Evolutionary conservation across 2,329 filamentous ascomycete genomes (phyloP).

Genomic region (Venturia oleaginea): DNA sequence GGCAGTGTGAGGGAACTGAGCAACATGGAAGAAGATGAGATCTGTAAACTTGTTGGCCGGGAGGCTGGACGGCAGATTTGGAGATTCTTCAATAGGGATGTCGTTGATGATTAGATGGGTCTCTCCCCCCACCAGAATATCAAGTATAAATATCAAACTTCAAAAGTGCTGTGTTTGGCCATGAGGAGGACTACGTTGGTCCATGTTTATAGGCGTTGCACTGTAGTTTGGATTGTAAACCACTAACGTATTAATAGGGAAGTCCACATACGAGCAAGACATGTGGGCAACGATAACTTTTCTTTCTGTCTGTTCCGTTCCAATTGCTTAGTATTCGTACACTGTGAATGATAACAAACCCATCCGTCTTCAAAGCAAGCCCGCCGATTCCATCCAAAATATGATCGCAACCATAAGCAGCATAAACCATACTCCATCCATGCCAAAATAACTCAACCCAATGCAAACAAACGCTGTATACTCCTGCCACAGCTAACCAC

Average conservation of each 20-base stretch:
- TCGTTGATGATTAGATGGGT: constrained; percentile 22
- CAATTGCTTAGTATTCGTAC: not conserved
- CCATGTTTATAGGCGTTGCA: too few species aligned
- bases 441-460: not conserved
- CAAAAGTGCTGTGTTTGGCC: too few species aligned
- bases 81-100: constrained; percentile 66
- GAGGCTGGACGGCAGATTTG: constrained; percentile 69
- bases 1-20: constrained; percentile 74
- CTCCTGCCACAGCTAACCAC: not conserved
- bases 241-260: too few species aligned
- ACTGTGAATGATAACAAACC: not conserved
- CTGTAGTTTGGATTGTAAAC: too few species aligned
- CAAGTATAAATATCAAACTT: too few species aligned
- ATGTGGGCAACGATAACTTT: too few species aligned
- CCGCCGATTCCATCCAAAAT: not conserved
- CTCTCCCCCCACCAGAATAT: not conserved
- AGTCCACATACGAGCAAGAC: too few species aligned
- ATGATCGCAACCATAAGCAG: not conserved
- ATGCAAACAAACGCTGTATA: not conserved
- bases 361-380: not conserved
- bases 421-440: not conserved
- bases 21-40: constrained; percentile 68
- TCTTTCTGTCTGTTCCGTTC: too few species aligned
- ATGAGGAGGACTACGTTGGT: too few species aligned
- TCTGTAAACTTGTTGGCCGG: constrained; percentile 66